Conservation (phyloP, 2,329 filamentous ascomycete genomes). For the Epichloe gansuensis region DNA sequence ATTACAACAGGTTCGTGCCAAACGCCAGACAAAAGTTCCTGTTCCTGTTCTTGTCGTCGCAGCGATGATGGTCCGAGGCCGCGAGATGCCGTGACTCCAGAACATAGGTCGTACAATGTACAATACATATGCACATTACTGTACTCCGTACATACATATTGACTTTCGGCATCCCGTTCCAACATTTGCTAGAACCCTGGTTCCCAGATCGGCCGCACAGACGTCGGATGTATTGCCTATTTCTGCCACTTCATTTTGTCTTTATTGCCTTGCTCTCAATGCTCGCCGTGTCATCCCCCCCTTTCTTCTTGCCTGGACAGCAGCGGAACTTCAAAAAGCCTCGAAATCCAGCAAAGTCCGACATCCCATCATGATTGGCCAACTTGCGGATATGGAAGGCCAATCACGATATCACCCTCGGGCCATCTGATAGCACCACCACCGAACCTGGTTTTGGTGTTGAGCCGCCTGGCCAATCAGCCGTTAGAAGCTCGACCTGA, state of each 20-base stretch:
- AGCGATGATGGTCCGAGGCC: too few species aligned
- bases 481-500: too few species aligned
- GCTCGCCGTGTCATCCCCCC: neutral
- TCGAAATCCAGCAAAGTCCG: neutral
- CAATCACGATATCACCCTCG: too few species aligned
- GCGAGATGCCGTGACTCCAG: neutral
- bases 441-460: too few species aligned
- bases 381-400: neutral
- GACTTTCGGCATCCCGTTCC: neutral
- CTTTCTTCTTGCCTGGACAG: neutral
- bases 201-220: neutral
- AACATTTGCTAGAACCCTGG: neutral
- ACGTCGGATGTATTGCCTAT: constrained; percentile 2
- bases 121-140: too few species aligned
- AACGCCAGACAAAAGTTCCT: too few species aligned
- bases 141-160: too few species aligned
- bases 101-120: neutral
- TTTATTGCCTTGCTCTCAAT: neutral
- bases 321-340: neutral
- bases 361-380: constrained; percentile 6
- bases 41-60: too few species aligned
- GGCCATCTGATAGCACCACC: too few species aligned
- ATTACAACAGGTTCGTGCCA: too few species aligned
- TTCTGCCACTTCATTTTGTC: neutral
- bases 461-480: too few species aligned